Base-by-base conservation (phyloP, 2,329 filamentous ascomycete species). In the Cladosporium sphaerospermum region DNA sequence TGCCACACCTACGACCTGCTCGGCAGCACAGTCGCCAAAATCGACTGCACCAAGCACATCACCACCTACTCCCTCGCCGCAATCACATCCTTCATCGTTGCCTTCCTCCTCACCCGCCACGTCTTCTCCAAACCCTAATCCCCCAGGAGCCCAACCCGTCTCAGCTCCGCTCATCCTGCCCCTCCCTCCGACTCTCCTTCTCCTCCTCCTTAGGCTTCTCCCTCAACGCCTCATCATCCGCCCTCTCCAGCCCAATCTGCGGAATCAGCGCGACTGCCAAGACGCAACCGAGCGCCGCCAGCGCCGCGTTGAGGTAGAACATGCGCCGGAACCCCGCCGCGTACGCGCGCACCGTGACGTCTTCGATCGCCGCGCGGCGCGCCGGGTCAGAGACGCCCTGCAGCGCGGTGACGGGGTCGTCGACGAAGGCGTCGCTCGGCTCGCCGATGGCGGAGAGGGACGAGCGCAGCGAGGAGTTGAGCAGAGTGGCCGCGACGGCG, bases 351-450 rank as follows among this genome's bases (percentile, higher is more conserved):
- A 44, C 32, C 5, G 52, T 39, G 36, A 54, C 14, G 7, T 37
- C 28, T 14, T 49, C 19, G 3, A 54, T 49, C 18, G 40, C 48
- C 14, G 36, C 36, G n/a, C 52, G 42, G 11, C 14, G 11, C 4
- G 61, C 11, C 69, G 70, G 16, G 71, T 70, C 1, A 71, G 62
- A 16, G 66, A 68, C 13, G 2, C 11, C 32, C 7, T 33, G 4
- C 37, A 16, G 34, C 16, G 41, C 19, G 16, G 33, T 61, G 76
- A 76, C 55, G 79, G 76, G 23, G 80, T 62, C 2, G 76, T 79
- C 45, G 78, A 77, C 2, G 77, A 76, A 78, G 74, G 1, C 77
- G 77, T 0, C 77, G 67, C 36, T 76, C 5, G 19, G 10, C 16
- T 28, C 18, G 16, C 16, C 45, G 3, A 28, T 9, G 33, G 10